Evolutionary conservation across 2,329 filamentous ascomycete species (phyloP).

Genomic region (Fusarium sp.): DNA sequence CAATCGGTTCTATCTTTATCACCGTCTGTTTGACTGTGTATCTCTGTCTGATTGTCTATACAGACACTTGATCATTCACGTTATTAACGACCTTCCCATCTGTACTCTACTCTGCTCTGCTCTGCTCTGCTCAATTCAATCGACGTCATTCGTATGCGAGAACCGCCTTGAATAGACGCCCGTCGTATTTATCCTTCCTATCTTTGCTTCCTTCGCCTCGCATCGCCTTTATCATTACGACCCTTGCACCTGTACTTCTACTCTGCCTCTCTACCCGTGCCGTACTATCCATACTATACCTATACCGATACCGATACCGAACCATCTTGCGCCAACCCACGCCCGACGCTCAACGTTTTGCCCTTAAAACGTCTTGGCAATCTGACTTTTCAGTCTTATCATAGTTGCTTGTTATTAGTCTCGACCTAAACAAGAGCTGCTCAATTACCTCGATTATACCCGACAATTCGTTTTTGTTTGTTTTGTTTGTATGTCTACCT

Average conservation of each 20-base stretch:
- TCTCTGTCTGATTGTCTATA: slow-evolving; percentile 2
- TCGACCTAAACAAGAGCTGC: slow-evolving; percentile 3
- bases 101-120: neutral
- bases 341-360: slow-evolving; percentile 37
- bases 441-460: slow-evolving; percentile 9
- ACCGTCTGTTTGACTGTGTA: neutral
- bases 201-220: neutral
- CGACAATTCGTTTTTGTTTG: neutral
- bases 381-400: slow-evolving; percentile 30
- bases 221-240: neutral
- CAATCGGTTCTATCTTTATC: slow-evolving; percentile 26
- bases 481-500: slow-evolving; percentile 18
- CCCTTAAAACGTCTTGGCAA: slow-evolving; percentile 41
- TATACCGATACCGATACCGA: slow-evolving; percentile 18
- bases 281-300: slow-evolving; percentile 5
- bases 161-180: slow-evolving; percentile 6
- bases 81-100: neutral
- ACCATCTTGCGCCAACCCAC: slow-evolving; percentile 34
- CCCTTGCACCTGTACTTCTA: neutral
- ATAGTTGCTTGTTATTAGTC: slow-evolving; percentile 36
- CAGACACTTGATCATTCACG: slow-evolving; percentile 5
- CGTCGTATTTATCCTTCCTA: slow-evolving; percentile 14
- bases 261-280: neutral
- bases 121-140: slow-evolving; percentile 7
- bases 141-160: slow-evolving; percentile 37